These are phyloP conservation scores for Seminavis robusta DNA, from an alignment of 108 stramenopile species.

Conservation along the genomic window DNA sequence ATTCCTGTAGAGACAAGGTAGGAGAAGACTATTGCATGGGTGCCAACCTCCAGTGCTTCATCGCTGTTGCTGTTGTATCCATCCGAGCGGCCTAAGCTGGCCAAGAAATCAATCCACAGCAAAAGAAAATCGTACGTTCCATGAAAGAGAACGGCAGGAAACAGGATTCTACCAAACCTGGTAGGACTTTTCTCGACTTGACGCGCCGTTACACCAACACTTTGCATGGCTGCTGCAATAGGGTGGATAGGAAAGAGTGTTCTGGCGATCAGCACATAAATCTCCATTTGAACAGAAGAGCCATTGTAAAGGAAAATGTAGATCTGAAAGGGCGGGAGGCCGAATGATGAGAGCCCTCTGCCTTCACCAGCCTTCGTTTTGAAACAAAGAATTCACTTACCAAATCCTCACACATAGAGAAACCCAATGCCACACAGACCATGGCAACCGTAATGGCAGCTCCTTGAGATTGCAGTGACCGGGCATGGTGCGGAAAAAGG, in stretches of 20 bases:
- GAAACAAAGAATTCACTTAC: too few species aligned
- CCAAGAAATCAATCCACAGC: conserved; percentile 63
- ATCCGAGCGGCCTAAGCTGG: conserved; percentile 15
- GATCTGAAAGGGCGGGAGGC: too few species aligned
- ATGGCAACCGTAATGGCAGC: conserved; percentile 76
- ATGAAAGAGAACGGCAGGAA: conserved; percentile 77
- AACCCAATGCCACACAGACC: conserved; percentile 77
- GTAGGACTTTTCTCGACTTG: conserved; percentile 60
- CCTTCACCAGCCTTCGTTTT: too few species aligned
- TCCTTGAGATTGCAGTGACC: conserved; percentile 19
- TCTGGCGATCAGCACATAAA: conserved; percentile 63
- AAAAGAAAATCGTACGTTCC: conserved; percentile 79
- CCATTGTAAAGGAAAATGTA: conserved; percentile 82
- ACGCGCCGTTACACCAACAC: conserved; percentile 71
- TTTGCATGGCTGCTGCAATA: conserved; percentile 80
- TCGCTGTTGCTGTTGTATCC: conserved; percentile 11
- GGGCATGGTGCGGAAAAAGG: background rate
- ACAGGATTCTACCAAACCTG: conserved; percentile 48
- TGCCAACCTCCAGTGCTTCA: background rate
- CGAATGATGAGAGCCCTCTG: too few species aligned
- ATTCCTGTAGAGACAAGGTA: conserved; percentile 18
- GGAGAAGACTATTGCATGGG: conserved; percentile 7
- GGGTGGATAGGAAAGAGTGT: conserved; percentile 80
- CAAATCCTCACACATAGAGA: conserved; percentile 82
- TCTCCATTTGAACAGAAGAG: conserved; percentile 32